phyloP scores from a whole-genome alignment of 148 eudicot genomes.

The Talinum fruticosum region DNA sequence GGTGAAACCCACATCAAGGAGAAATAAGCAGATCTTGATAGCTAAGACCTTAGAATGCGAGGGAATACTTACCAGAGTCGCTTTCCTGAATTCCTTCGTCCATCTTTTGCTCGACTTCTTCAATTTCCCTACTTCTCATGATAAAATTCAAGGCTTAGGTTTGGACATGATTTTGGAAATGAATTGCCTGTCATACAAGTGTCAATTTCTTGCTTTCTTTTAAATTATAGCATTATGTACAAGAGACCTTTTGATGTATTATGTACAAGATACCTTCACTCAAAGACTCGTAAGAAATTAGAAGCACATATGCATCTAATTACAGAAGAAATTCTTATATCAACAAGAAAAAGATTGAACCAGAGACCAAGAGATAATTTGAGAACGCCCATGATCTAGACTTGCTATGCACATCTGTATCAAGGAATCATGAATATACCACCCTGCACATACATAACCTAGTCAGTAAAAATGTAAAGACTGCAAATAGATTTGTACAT shows the following conservation, averaged over 20 bases:
- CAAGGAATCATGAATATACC: conserved; percentile 32
- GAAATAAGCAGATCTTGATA: too few species aligned
- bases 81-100: not conserved
- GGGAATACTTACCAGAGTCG: not conserved
- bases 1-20: too few species aligned
- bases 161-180: too few species aligned
- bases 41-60: too few species aligned
- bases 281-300: not conserved
- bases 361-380: conserved; percentile 8
- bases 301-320: not conserved
- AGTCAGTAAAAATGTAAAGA: conserved; percentile 4
- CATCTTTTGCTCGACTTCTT: too few species aligned
- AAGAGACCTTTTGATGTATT: not conserved
- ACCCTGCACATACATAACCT: conserved; percentile 28
- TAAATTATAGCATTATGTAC: too few species aligned
- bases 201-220: too few species aligned
- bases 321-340: not conserved
- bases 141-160: not conserved
- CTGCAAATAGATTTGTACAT: not conserved
- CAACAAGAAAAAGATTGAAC: not conserved
- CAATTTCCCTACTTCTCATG: not conserved
- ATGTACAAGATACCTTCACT: not conserved
- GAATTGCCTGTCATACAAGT: too few species aligned
- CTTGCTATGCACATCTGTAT: not conserved
- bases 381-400: not conserved